Base-by-base conservation (phyloP, 805 yeast genomes). In the Yarrowia yakushimensis region DNA sequence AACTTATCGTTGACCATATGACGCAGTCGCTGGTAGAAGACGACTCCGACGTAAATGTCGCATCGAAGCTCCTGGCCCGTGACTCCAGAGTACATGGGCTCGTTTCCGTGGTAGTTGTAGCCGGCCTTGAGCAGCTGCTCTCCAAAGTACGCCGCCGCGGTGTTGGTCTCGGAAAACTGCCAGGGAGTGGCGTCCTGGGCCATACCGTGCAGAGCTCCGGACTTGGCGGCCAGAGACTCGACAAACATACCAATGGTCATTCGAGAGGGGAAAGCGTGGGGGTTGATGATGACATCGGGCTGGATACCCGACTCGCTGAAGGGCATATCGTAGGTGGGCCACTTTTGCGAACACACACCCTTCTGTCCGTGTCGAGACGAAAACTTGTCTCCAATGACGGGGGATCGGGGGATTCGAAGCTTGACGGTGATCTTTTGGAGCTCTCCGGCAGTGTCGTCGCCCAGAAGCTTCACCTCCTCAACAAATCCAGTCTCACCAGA, bases 221-320 rank as follows among this genome's bases (percentile, higher is more conserved):
- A 94, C 76, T 94, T 94, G 72, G 99, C 99, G n/a, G 99, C 98
- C 63, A 94, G 77, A 61, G 96, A 88, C 77, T 94, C 99, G 54
- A 94, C 97, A 77, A 94, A 94, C 98, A 94, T 94, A 79, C 99
- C 99, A 76, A 94, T 93, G 12, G 99, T 94, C 99, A 94, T 94
- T 81, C 99, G 94, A 54, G 98, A 93, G 69, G 99, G 99, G 93
- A 93, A 94, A 68, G 98, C 99, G 75, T 93, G 99, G 3, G 99
- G 99, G 74, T 94, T 94, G 72, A 94, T 94, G 72, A 94, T 94
- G 69, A 94, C 88, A 77, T 94, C 99, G 1, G 99, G 99, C 74
- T 89, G 97, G 65, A 94, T 93, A 70, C 99, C 99, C 33, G 89
- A 80, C 77, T 94, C 99, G 67, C 90, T 83, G 79, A 94, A 94